Conservation (phyloP, 495 filamentous ascomycete species). For the Sphaerosporella brunnea region DNA sequence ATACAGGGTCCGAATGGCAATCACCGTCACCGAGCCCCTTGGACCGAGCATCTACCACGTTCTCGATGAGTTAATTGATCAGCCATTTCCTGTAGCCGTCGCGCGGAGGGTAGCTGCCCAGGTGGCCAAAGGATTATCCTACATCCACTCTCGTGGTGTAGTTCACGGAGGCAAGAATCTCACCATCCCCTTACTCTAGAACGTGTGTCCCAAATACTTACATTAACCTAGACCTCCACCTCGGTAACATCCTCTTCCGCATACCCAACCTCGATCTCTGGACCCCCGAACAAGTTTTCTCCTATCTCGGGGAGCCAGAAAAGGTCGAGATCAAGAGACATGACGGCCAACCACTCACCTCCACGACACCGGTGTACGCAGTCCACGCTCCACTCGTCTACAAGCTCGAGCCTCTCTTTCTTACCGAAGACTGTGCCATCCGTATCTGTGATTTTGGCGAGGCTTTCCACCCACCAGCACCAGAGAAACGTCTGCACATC, state of each 20-base stretch:
- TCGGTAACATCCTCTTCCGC: neutral
- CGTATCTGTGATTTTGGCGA: slow-evolving; percentile 1
- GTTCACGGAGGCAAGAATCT: slow-evolving; percentile 2
- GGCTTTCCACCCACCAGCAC: neutral
- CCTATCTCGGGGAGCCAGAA: slow-evolving; percentile 1
- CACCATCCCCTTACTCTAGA: too few species aligned
- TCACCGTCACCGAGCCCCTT: slow-evolving; percentile 2
- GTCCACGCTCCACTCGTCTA: neutral
- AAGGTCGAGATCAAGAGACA: neutral
- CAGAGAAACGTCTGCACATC: neutral
- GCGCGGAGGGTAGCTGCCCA: slow-evolving; percentile 3
- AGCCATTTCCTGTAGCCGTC: neutral
- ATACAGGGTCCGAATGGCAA: slow-evolving; percentile 4
- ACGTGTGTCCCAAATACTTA: too few species aligned
- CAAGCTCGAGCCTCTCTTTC: neutral
- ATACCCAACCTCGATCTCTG: slow-evolving; percentile 6
- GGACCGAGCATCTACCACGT: slow-evolving; percentile 29
- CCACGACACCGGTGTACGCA: neutral
- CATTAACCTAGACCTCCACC: neutral
- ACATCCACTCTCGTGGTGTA: neutral
- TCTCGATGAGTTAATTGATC: slow-evolving; percentile 21
- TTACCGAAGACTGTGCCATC: neutral
- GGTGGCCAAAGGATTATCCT: slow-evolving; percentile 1
- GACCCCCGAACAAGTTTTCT: neutral
- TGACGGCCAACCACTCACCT: neutral